phyloP scores from a whole-genome alignment of 169 alveolate genomes.

The Plasmodium relictum region DNA sequence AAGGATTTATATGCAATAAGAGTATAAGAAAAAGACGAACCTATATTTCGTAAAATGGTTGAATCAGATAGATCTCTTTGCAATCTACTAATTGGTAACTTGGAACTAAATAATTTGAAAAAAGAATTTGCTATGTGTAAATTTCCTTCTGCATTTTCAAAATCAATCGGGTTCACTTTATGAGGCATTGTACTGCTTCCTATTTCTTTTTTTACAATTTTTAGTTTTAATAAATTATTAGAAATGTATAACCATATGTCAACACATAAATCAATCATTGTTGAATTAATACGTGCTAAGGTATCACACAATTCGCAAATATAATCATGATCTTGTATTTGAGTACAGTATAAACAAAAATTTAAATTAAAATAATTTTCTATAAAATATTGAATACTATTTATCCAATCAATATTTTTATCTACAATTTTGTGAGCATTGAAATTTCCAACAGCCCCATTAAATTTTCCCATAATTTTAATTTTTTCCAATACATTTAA shows the following conservation, averaged over 20 bases:
- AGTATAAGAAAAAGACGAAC: constrained; percentile 91
- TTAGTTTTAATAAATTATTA: constrained; percentile 79
- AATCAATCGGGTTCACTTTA: constrained; percentile 97
- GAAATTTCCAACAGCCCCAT: constrained; percentile 97
- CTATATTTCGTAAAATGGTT: constrained; percentile 95
- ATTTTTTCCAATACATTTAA: constrained; percentile 62
- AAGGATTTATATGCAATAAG: constrained; percentile 89
- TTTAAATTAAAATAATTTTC: constrained; percentile 87
- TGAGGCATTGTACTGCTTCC: constrained; percentile 99
- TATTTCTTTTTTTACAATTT: constrained; percentile 90
- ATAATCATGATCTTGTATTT: constrained; percentile 96
- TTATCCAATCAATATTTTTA: constrained; percentile 93
- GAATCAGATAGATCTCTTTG: constrained; percentile 97
- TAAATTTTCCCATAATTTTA: constrained; percentile 92
- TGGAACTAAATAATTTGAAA: constrained; percentile 88
- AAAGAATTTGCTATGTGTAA: constrained; percentile 93
- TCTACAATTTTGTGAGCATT: constrained; percentile 94
- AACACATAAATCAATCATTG: constrained; percentile 91
- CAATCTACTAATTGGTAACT: constrained; percentile 94
- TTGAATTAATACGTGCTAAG: constrained; percentile 90
- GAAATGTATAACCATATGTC: constrained; percentile 96
- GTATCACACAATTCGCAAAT: constrained; percentile 91
- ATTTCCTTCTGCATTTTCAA: constrained; percentile 98
- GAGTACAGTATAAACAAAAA: constrained; percentile 94
- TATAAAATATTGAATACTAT: constrained; percentile 85